These are phyloP conservation scores for Thelephora terrestris DNA, from an alignment of 1,284 basidiomycete species.

Conservation along the genomic window DNA sequence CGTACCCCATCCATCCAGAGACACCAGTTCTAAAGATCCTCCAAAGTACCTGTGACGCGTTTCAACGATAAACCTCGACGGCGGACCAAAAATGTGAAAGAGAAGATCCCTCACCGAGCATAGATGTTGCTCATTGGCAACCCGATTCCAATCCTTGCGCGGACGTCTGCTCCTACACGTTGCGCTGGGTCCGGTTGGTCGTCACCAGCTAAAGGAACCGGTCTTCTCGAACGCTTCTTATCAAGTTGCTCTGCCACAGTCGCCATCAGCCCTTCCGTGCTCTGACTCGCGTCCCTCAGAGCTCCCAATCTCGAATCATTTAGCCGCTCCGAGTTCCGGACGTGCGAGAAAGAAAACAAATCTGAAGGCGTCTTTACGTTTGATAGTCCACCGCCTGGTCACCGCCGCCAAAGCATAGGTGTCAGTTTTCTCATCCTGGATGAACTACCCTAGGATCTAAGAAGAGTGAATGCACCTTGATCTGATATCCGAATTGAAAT, in stretches of 20 bases:
- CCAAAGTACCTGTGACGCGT: conserved; percentile 55
- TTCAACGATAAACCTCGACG: conserved; percentile 1
- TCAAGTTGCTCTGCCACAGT: conserved; percentile 70
- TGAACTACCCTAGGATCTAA: neutral
- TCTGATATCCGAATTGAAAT: conserved; percentile 78
- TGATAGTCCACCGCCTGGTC: too few relatives aligned
- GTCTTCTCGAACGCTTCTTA: conserved; percentile 30
- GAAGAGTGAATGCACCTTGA: conserved; percentile 41
- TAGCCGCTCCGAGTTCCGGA: conserved; percentile 62
- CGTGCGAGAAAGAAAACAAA: conserved; percentile 75
- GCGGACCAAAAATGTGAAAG: neutral
- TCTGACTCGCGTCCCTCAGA: conserved; percentile 52
- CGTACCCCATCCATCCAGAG: conserved; percentile 75
- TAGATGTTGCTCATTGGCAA: conserved; percentile 82
- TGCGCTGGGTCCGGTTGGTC: conserved; percentile 29
- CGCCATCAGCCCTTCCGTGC: conserved; percentile 53
- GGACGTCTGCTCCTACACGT: conserved; percentile 38
- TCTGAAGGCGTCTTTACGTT: conserved; percentile 55
- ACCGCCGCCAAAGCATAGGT: conserved; percentile 9
- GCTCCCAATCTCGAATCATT: conserved; percentile 61
- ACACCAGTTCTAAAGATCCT: conserved; percentile 72
- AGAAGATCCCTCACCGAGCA: conserved; percentile 45
- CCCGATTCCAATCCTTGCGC: conserved; percentile 66
- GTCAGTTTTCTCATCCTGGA: conserved; percentile 61
- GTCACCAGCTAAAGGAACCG: conserved; percentile 11